phyloP scores from a whole-genome alignment of 192 early-diverging fungal species.

The Tieghemiomyces parasiticus region DNA sequence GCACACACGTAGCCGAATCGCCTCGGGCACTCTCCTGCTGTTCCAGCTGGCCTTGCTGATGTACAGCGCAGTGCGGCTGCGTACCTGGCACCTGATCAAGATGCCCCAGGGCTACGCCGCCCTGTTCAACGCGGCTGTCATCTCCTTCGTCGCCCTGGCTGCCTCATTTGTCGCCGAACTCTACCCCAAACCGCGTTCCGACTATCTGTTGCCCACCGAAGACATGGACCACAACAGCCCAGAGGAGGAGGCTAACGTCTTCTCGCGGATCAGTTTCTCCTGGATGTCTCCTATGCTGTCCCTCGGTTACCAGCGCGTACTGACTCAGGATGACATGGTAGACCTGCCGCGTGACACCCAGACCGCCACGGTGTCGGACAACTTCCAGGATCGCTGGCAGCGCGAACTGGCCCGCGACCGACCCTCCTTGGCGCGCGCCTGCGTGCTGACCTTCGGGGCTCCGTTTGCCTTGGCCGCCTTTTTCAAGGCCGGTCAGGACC shows the following conservation, averaged over 20 bases:
- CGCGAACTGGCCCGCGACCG: constrained; percentile 38
- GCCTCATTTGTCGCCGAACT: constrained; percentile 20
- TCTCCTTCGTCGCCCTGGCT: constrained; percentile 17
- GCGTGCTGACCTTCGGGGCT: constrained; percentile 40
- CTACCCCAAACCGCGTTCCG: constrained; percentile 19
- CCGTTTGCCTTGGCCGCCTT: constrained; percentile 56
- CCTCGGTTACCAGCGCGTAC: constrained; percentile 54
- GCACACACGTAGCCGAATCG: constrained; percentile 23
- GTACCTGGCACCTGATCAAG: constrained; percentile 20
- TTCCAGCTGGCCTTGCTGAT: constrained; percentile 29
- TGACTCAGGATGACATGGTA: constrained; percentile 64
- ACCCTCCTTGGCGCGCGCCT: constrained; percentile 58
- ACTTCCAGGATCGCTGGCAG: constrained; percentile 59
- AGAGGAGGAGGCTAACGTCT: constrained; percentile 70
- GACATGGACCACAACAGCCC: constrained; percentile 29
- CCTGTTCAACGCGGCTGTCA: constrained; percentile 14
- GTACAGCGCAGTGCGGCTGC: constrained; percentile 17
- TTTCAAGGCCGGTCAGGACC: constrained; percentile 65
- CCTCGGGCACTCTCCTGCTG: constrained; percentile 36
- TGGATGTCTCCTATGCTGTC: constrained; percentile 88
- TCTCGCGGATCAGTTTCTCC: constrained; percentile 63
- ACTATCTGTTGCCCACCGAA: constrained; percentile 16
- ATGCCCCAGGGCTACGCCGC: neutral
- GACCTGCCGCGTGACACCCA: constrained; percentile 38
- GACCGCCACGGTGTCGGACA: constrained; percentile 35